A percentile compares a stretch with the other conserved stretches of the same genome.
Conservation (phyloP, 371 early-diverging fungal species). For the Mucor lusitanicus region DNA sequence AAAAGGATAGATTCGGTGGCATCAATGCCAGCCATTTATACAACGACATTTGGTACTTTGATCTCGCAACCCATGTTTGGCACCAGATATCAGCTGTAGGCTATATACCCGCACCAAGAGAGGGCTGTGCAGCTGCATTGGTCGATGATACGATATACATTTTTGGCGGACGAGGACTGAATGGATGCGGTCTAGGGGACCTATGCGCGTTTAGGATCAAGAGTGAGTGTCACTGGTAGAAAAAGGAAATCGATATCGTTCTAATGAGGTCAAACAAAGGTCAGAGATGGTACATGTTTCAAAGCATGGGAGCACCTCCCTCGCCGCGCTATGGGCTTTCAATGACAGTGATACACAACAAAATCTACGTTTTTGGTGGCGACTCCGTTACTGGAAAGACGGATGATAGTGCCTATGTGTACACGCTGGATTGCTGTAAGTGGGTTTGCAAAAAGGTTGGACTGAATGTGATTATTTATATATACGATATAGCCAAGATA, state of each 20-base stretch:
- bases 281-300: slow-evolving; percentile 71
- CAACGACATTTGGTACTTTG: slow-evolving; percentile 72
- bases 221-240: slow-evolving; percentile 28
- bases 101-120: slow-evolving; percentile 62
- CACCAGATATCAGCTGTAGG: slow-evolving; percentile 59
- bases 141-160: slow-evolving; percentile 70
- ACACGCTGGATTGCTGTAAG: slow-evolving; percentile 64
- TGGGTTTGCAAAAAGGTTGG: background rate
- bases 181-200: slow-evolving; percentile 58
- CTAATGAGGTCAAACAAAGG: slow-evolving; percentile 28
- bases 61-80: slow-evolving; percentile 54
- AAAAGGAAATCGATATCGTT: background rate
- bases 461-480: background rate
- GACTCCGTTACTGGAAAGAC: slow-evolving; percentile 34
- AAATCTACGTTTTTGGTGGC: slow-evolving; percentile 64
- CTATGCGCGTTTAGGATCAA: slow-evolving; percentile 66
- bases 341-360: slow-evolving; percentile 56
- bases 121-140: slow-evolving; percentile 58
- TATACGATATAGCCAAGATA: slow-evolving; percentile 50
- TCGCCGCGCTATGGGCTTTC: slow-evolving; percentile 59
- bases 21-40: slow-evolving; percentile 58
- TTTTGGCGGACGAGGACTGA: slow-evolving; percentile 64
- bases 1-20: slow-evolving; percentile 61
- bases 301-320: slow-evolving; percentile 60
- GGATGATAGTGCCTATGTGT: slow-evolving; percentile 46